Evolutionary conservation across 345 rosid species (phyloP).

Genomic region (Bruguiera gymnorhiza): DNA sequence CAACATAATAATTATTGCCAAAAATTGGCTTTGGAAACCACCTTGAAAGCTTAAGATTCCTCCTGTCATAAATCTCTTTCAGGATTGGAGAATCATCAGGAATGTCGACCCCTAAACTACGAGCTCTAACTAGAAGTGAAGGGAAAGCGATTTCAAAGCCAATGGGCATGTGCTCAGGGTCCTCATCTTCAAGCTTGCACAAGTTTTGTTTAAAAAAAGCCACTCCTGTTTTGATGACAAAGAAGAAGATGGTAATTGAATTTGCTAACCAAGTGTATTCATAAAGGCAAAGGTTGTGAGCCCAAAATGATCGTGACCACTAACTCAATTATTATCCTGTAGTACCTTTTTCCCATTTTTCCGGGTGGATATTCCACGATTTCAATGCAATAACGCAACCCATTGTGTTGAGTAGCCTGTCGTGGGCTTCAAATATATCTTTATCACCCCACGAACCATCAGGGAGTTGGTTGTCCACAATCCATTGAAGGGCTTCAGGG

Average conservation of each 20-base stretch:
- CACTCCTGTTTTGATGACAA: constrained; percentile 11
- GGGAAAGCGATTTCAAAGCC: constrained; percentile 24
- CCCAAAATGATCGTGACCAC: too few relatives aligned
- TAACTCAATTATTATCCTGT: not conserved
- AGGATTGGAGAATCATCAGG: constrained; percentile 15
- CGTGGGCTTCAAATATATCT: constrained; percentile 10
- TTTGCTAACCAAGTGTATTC: too few relatives aligned
- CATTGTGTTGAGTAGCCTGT: constrained; percentile 15
- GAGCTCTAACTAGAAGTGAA: constrained; percentile 13
- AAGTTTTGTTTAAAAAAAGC: constrained; percentile 12
- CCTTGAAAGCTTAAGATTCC: constrained; percentile 20
- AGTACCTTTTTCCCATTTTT: constrained; percentile 9
- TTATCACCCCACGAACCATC: constrained; percentile 25
- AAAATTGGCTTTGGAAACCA: not conserved
- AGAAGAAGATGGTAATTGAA: not conserved
- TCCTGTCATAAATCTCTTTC: constrained; percentile 11
- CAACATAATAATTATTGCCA: not conserved
- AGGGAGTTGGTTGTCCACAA: constrained; percentile 14
- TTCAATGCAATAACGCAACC: constrained; percentile 21
- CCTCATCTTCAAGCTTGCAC: constrained; percentile 15
- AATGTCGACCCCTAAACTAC: constrained; percentile 8
- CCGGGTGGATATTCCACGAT: constrained; percentile 18
- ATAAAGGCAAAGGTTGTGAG: too few relatives aligned
- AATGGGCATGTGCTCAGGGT: constrained; percentile 19
- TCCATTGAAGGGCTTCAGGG: constrained; percentile 19